Evolutionary conservation across 1,284 basidiomycete species (phyloP), one percentile per base, ranked within the genome.

Genomic region (Austroboletus olivaceoglutinosus): DNA sequence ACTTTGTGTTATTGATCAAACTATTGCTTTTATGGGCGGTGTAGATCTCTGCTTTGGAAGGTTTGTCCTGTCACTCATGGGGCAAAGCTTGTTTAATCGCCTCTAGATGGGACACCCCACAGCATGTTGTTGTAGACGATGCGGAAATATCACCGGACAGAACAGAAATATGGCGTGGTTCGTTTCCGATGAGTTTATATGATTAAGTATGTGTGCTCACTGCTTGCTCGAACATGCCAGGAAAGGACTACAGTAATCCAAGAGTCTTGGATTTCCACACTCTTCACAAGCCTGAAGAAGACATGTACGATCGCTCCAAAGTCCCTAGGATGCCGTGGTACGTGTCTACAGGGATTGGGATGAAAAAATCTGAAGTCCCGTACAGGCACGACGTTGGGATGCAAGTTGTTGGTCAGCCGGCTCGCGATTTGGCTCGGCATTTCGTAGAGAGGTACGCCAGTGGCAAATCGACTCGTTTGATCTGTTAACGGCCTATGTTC

Each of bases 1-100:
- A 70, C 70, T 99, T 53, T 98, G 96, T 67, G 93, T 98, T 15
- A 92, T 99, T 55, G 97, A 99, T 68, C 92, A 98, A 69, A 87
- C 92, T 1, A 96, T 98, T 57, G 96, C 92, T 0, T 99, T 99
- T 71, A 97, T 95, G 91, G 97, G 97, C 27, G 97, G 97, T 1
- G 73, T 99, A 33, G 97, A 99, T 71, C 78, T 96, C 41, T 98
- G 90, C 61, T 94, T 92, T 61, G 93, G 93, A 65, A 73, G 85
- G 85, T 85, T 52, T n/a, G 65, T 57, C 31, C 36, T 27, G n/a
- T 51, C 7, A n/a, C 33, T 29, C 19, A 19, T 45, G 16, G 18
- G 16, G 13, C 47, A 21, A 1, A 40, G 36, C 5, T 31, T 52
- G 47, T 38, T 16, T 27, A 39, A 51, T n/a, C 23, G 15, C 16